Base-by-base conservation (phyloP, 305 asterid genomes). In the Fraxinus albicans region DNA sequence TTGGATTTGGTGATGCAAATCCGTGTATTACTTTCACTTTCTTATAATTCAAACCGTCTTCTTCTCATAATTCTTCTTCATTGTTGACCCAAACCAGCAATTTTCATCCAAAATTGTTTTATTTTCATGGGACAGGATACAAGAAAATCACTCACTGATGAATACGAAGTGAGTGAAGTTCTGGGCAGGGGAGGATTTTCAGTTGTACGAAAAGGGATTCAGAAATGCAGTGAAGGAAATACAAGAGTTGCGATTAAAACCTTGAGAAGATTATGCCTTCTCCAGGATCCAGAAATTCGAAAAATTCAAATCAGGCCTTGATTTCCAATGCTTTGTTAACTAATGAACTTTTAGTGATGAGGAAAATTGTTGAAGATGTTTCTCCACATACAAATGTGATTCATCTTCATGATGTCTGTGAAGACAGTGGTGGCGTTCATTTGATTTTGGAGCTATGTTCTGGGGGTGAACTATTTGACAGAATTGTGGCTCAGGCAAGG, bases 361-460 rank as follows among this genome's bases (percentile, higher is more conserved):
- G 96, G 19, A 87, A 86, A 50, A 91, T 94, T 7, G 98, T 94
- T 1, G 98, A 94, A 72, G 97, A 91, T 1, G 98, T 94, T 2
- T 92, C 94, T 1, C 98, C 98, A 2, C 97, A 94, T 80, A 94
- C 94, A 0, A 92, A 94, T n/a, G 94, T 94, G 13, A 91, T 94
- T 80, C 98, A 94, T 70, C 92, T 94, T 3, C 79, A 88, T 0
- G 97, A 94, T 27, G 95, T 94, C 4, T 92, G 90, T 38, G 97
- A 94, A 27, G 98, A 93, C 77, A 27, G 73, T 0, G 80, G 75
- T 1, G 98, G 96, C 0, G 94, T 94, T 40, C 98, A 94, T 82
- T 84, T 94, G 17, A 87, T 94, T 3, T 85, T 94, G 8, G 98
- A 94, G 85, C 93, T 92, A 19, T 94, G 98, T 73, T 90, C 88